Percentiles rank a stretch among this genome's conserved stretches.
Evolutionary conservation across 2,329 filamentous ascomycete genomes (phyloP).

Genomic region (Penicillium sp.): DNA sequence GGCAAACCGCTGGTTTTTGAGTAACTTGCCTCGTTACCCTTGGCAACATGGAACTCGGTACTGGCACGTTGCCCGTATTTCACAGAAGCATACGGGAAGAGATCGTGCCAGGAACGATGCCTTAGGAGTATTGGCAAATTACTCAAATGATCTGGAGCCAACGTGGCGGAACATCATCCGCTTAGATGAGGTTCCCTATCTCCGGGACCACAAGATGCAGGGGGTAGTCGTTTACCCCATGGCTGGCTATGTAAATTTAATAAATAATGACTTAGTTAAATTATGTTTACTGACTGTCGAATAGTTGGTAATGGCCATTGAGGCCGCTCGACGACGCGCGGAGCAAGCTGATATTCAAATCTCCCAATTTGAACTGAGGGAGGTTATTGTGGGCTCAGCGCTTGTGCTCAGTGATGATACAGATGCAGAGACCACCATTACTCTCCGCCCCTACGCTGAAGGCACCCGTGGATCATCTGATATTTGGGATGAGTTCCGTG

Average conservation of each 20-base stretch:
- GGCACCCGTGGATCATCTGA: constrained; percentile 38
- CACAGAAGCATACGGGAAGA: constrained; percentile 26
- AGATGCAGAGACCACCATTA: constrained; percentile 53
- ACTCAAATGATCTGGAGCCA: constrained; percentile 28
- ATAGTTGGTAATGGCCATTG: constrained; percentile 33
- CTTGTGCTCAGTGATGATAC: constrained; percentile 50
- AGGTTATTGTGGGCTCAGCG: constrained; percentile 50
- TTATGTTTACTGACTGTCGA: background rate
- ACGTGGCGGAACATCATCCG: constrained; percentile 31
- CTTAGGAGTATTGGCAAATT: constrained; percentile 26
- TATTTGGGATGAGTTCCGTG: constrained; percentile 31
- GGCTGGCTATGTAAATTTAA: constrained; percentile 25
- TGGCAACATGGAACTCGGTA: constrained; percentile 51
- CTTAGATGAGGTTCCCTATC: constrained; percentile 28
- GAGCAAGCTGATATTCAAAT: constrained; percentile 32
- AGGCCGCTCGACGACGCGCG: constrained; percentile 34
- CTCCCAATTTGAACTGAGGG: constrained; percentile 50
- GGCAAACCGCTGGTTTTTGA: constrained; percentile 22
- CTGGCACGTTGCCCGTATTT: constrained; percentile 48
- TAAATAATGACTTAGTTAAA: background rate
- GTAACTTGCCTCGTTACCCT: constrained; percentile 46
- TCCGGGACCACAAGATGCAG: constrained; percentile 37
- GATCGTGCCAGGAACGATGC: constrained; percentile 28
- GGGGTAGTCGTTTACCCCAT: constrained; percentile 26
- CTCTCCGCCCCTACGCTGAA: constrained; percentile 43